Base-by-base conservation (phyloP, 2,329 filamentous ascomycete genomes). In the Aspergillus ochraceoroseus region DNA sequence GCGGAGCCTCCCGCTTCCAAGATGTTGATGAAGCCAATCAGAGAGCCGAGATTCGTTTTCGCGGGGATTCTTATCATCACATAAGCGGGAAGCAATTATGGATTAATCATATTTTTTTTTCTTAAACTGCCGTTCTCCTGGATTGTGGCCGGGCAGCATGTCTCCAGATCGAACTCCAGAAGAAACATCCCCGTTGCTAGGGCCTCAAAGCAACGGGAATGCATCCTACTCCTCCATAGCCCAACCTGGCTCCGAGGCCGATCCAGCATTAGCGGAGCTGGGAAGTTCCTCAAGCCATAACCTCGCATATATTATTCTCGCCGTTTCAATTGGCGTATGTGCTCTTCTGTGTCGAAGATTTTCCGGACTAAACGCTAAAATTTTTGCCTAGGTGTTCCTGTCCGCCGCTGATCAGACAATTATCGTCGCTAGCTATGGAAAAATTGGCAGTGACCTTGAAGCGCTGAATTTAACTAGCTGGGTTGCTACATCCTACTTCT, bases 371-470 rank as follows among this genome's bases (percentile, higher is more conserved):
- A n/a, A n/a, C 32, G 38, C 46, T 54, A 47, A 56, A 31, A n/a
- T 31, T 17, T n/a, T 17, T n/a, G 11, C 36, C 27, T 55, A 84
- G 81, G 68, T 88, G 27, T 86, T 85, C 57, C 71, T 90, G 5
- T 75, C 81, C 13, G 82, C 85, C 3, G 73, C 82, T 35, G 85
- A 90, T 57, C 83, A 88, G 61, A 86, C 86, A 0, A 78, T 89
- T 38, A 80, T 85, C 19, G 78, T 89, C 33, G 79, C 80, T n/a
- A 81, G 76, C n/a, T 88, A 88, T 61, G 83, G 82, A 34, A 79
- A 75, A 47, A 89, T 90, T 53, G 85, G 84, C 7, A 85, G 76
- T 41, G 85, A 89, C 48, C 67, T 90, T 18, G 72, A 85, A 36
- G 83, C 85, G 1, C 70, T 90, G 37, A 86, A 83, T 57, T 77